Conservation (phyloP, 2,329 filamentous ascomycete genomes). For the Clarireedia monteithiana region DNA sequence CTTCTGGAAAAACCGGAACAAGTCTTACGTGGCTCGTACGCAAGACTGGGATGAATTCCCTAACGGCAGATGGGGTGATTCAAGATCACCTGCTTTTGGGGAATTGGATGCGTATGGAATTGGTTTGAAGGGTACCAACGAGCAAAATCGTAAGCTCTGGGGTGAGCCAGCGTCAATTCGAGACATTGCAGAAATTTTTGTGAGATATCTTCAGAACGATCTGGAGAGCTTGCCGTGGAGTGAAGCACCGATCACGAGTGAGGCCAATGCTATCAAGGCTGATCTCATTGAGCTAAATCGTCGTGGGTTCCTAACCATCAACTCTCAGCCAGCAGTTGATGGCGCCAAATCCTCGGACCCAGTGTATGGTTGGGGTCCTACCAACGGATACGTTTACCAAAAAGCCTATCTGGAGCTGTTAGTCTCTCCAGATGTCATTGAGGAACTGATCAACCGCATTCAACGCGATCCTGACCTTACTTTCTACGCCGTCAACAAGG, state of each 20-base stretch:
- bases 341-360: slow-evolving; percentile 82
- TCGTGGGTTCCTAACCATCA: slow-evolving; percentile 86
- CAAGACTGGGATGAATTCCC: slow-evolving; percentile 99
- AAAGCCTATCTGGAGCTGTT: slow-evolving; percentile 95
- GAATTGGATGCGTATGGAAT: slow-evolving; percentile 93
- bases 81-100: slow-evolving; percentile 90
- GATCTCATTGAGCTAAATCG: slow-evolving; percentile 76
- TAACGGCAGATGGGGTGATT: slow-evolving; percentile 97
- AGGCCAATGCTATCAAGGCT: slow-evolving; percentile 70
- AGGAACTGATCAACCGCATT: slow-evolving; percentile 70
- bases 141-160: slow-evolving; percentile 93
- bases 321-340: slow-evolving; percentile 92
- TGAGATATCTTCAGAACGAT: slow-evolving; percentile 74
- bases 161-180: slow-evolving; percentile 72
- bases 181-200: slow-evolving; percentile 77
- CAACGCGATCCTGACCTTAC: slow-evolving; percentile 74
- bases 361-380: slow-evolving; percentile 87
- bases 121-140: slow-evolving; percentile 87
- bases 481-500: slow-evolving; percentile 87
- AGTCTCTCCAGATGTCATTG: slow-evolving; percentile 71
- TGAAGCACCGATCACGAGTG: slow-evolving; percentile 75
- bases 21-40: slow-evolving; percentile 89
- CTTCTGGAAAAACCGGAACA: slow-evolving; percentile 97
- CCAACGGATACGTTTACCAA: slow-evolving; percentile 95
- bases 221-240: slow-evolving; percentile 88